Percentiles rank a stretch among this genome's conserved stretches.
Conservation (phyloP, 495 filamentous ascomycete genomes). For the Chaetomium fimeti region DNA sequence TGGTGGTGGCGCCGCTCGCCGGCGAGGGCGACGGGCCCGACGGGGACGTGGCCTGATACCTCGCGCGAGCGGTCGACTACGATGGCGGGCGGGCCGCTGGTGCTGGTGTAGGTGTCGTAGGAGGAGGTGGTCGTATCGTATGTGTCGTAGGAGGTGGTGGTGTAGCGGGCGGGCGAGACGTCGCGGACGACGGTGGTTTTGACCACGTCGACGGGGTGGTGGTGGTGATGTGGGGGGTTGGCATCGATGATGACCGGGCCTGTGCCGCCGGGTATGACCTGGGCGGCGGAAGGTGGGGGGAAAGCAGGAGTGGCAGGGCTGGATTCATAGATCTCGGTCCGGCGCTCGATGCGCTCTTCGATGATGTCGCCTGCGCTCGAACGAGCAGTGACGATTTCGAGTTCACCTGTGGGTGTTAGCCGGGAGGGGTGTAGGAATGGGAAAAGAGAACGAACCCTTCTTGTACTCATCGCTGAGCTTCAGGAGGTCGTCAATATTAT, state of each 20-base stretch:
- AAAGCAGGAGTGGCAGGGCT: not conserved
- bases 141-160: slow-evolving; percentile 28
- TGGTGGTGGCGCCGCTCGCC: slow-evolving; percentile 8
- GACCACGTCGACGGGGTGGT: slow-evolving; percentile 41
- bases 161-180: slow-evolving; percentile 37
- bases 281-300: not conserved
- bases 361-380: slow-evolving; percentile 39
- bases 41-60: slow-evolving; percentile 50
- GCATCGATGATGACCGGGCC: slow-evolving; percentile 43
- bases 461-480: slow-evolving; percentile 73
- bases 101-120: slow-evolving; percentile 28
- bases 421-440: not conserved
- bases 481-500: slow-evolving; percentile 86
- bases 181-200: slow-evolving; percentile 43
- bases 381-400: slow-evolving; percentile 41
- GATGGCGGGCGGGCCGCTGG: slow-evolving; percentile 31
- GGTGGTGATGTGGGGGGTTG: slow-evolving; percentile 34
- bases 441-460: slow-evolving; percentile 40
- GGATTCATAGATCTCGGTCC: slow-evolving; percentile 24
- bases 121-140: slow-evolving; percentile 25
- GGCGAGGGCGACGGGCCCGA: slow-evolving; percentile 52
- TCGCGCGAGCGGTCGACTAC: slow-evolving; percentile 39
- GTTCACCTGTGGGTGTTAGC: slow-evolving; percentile 37
- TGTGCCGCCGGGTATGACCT: slow-evolving; percentile 18
- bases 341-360: slow-evolving; percentile 42